These are phyloP conservation scores for Pilobolus umbonatus DNA, from an alignment of 192 early-diverging fungal species.

Conservation along the genomic window DNA sequence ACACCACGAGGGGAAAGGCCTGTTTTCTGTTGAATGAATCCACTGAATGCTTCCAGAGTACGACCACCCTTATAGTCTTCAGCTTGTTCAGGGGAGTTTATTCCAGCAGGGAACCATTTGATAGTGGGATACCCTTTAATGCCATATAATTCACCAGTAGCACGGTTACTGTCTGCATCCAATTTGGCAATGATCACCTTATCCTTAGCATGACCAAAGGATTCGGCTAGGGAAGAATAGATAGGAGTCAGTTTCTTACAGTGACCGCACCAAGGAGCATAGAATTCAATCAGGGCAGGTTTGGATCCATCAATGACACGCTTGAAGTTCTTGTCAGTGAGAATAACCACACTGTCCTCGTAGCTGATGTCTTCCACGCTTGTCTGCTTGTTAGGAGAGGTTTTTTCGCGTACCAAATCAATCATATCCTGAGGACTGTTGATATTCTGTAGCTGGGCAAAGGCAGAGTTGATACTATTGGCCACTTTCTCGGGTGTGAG, in stretches of 20 bases:
- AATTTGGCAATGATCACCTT: slow-evolving; percentile 87
- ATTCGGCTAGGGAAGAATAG: slow-evolving; percentile 78
- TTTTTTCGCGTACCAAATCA: slow-evolving; percentile 18
- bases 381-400: neutral
- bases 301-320: slow-evolving; percentile 65
- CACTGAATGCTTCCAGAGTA: slow-evolving; percentile 69
- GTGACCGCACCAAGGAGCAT: slow-evolving; percentile 87
- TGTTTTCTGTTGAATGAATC: slow-evolving; percentile 80
- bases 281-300: slow-evolving; percentile 82
- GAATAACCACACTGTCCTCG: slow-evolving; percentile 45
- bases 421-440: slow-evolving; percentile 24
- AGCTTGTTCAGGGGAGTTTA: slow-evolving; percentile 49
- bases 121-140: slow-evolving; percentile 86
- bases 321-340: slow-evolving; percentile 59
- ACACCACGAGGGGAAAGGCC: slow-evolving; percentile 71
- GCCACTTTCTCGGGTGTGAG: slow-evolving; percentile 24
- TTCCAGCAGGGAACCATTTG: slow-evolving; percentile 90
- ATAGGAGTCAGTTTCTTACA: slow-evolving; percentile 68
- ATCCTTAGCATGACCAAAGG: slow-evolving; percentile 68
- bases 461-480: slow-evolving; percentile 13
- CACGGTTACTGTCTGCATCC: slow-evolving; percentile 82
- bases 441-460: slow-evolving; percentile 29
- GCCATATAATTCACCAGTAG: slow-evolving; percentile 70
- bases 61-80: slow-evolving; percentile 83
- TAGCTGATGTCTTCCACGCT: neutral